phyloP scores from a whole-genome alignment of 2,329 filamentous ascomycete species.

The Plenodomus tracheiphilus region DNA sequence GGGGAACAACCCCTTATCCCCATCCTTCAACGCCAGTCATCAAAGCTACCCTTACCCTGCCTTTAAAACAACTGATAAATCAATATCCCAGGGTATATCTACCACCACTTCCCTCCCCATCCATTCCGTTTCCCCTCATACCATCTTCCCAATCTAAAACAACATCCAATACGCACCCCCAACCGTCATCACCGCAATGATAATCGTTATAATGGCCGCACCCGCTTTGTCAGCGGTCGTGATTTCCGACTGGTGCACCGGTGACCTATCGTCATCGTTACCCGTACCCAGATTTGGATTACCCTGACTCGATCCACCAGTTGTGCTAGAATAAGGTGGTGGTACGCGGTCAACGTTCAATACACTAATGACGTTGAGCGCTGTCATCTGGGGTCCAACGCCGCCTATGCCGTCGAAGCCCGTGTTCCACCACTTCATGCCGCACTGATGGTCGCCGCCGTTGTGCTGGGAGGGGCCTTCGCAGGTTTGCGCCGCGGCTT shows the following conservation, averaged over 20 bases:
- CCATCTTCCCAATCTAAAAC: background rate
- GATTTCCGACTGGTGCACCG: slow-evolving; percentile 25
- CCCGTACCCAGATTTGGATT: slow-evolving; percentile 47
- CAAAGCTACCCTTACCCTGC: background rate
- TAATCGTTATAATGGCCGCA: slow-evolving; percentile 48
- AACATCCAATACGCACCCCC: slow-evolving; percentile 30
- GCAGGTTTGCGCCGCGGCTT: slow-evolving; percentile 59
- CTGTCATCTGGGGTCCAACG: slow-evolving; percentile 62
- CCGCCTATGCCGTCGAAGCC: slow-evolving; percentile 53
- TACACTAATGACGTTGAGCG: slow-evolving; percentile 56
- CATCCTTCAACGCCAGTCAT: too few relatives aligned
- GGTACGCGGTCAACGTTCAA: slow-evolving; percentile 45
- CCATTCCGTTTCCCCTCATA: too few relatives aligned
- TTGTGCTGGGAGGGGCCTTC: slow-evolving; percentile 49
- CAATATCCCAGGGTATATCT: too few relatives aligned
- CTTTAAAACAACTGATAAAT: too few relatives aligned
- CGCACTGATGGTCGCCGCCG: slow-evolving; percentile 42
- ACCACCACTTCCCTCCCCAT: too few relatives aligned
- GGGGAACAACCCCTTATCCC: background rate
- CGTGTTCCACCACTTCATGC: slow-evolving; percentile 47
- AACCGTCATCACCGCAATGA: slow-evolving; percentile 22
- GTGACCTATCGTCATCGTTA: slow-evolving; percentile 18
- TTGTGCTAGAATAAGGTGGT: slow-evolving; percentile 52
- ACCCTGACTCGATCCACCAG: slow-evolving; percentile 56
- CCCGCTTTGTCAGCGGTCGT: slow-evolving; percentile 48